Evolutionary conservation across 1,139 yeast species (phyloP).

Genomic region (Sporopachydermia cereana): DNA sequence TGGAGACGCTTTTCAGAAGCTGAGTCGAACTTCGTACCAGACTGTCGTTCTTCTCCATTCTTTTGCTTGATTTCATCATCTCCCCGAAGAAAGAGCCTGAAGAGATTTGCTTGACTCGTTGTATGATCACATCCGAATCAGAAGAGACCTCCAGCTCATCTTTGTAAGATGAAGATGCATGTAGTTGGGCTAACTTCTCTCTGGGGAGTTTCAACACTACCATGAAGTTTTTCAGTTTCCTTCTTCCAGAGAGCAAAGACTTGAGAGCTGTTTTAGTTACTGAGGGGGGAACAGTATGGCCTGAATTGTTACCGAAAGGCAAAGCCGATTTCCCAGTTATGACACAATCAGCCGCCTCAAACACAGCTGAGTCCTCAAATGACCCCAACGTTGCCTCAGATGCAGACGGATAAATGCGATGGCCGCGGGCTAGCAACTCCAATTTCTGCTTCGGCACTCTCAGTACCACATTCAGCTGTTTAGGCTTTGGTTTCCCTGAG

Average conservation of each 20-base stretch:
- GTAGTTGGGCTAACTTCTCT: background rate
- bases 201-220: background rate
- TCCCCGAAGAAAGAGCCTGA: background rate
- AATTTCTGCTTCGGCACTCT: background rate
- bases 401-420: background rate
- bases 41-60: background rate
- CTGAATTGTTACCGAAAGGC: background rate
- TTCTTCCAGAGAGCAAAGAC: background rate
- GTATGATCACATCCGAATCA: slow-evolving; percentile 2
- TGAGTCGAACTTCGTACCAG: background rate
- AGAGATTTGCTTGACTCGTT: background rate
- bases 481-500: background rate
- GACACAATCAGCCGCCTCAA: background rate
- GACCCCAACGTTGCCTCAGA: too few relatives aligned
- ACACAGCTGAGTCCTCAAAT: too few relatives aligned
- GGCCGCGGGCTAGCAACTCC: background rate
- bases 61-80: slow-evolving; percentile 2
- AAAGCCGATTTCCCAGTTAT: background rate
- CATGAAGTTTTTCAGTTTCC: background rate
- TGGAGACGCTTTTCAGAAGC: background rate
- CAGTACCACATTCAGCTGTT: background rate
- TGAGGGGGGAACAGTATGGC: too few relatives aligned
- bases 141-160: background rate
- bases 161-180: too few relatives aligned
- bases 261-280: too few relatives aligned